These are phyloP conservation scores for Fusarium secorum DNA, from an alignment of 2,329 filamentous ascomycete genomes.

Conservation along the genomic window DNA sequence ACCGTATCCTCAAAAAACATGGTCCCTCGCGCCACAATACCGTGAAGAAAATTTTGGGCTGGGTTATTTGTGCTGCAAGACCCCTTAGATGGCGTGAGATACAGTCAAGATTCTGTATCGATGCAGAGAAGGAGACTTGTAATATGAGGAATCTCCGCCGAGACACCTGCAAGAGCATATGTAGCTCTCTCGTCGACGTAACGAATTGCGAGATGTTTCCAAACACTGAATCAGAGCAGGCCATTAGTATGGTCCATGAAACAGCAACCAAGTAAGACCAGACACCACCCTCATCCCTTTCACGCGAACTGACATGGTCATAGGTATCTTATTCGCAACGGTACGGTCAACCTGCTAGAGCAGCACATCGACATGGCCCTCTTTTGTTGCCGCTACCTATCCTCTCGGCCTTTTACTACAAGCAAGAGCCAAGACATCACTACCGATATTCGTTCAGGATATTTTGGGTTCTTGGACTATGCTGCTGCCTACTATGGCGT, in stretches of 20 bases:
- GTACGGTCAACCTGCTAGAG: fast-evolving
- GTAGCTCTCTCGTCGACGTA: fast-evolving
- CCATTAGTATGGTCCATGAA: fast-evolving
- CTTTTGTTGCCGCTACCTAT: background rate
- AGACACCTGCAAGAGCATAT: background rate
- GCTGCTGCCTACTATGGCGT: fast-evolving
- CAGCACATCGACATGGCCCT: background rate
- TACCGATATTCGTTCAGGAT: fast-evolving
- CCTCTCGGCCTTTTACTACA: fast-evolving
- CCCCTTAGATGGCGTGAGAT: background rate
- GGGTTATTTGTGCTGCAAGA: fast-evolving
- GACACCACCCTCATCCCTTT: fast-evolving
- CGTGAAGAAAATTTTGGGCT: background rate
- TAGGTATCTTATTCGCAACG: background rate
- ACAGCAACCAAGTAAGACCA: background rate
- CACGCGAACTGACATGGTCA: fast-evolving
- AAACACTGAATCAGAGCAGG: fast-evolving
- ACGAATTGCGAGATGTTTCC: fast-evolving
- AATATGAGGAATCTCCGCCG: fast-evolving
- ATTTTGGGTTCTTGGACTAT: background rate
- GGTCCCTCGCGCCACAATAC: fast-evolving
- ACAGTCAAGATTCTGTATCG: background rate
- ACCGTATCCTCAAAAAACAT: fast-evolving
- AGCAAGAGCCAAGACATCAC: fast-evolving
- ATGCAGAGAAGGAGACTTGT: fast-evolving